Conservation (phyloP, 371 early-diverging fungal genomes). For the Mortierella sp. region DNA sequence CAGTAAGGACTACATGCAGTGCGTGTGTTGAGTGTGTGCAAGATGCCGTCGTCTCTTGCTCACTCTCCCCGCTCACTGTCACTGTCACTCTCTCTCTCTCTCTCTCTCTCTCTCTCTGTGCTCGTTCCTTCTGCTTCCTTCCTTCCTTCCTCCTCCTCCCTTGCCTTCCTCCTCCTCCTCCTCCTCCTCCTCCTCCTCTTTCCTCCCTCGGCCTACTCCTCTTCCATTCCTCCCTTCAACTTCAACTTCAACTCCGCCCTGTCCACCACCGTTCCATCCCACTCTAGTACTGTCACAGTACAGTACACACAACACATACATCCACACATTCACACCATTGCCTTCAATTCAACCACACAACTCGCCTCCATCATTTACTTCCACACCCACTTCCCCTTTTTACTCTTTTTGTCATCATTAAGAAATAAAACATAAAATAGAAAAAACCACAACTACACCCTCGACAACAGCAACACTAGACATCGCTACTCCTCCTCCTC, state of each 20-base stretch:
- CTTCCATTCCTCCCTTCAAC: no score
- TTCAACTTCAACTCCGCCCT: constrained; percentile 6
- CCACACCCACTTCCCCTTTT: not conserved
- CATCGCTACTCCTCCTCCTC: no score
- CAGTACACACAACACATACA: not conserved
- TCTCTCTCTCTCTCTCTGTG: not conserved
- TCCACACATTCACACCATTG: constrained; percentile 4
- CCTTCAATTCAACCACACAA: not conserved
- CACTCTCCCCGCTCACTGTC: no score
- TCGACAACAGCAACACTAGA: not conserved
- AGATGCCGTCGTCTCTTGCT: no score
- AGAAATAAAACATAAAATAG: not conserved
- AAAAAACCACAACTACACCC: not conserved
- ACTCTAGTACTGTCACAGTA: no score
- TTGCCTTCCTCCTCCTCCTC: not conserved
- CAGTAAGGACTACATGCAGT: no score
- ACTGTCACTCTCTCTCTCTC: no score
- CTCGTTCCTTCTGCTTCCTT: not conserved
- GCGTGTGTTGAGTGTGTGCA: no score
- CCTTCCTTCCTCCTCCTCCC: not conserved
- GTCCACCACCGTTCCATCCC: not conserved
- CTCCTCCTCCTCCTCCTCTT: not conserved
- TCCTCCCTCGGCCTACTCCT: not conserved
- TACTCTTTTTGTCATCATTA: not conserved
- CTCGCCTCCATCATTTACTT: not conserved